Evolutionary conservation across 1,139 yeast genomes (phyloP).

Genomic region (Zygosaccharomyces pseudobailii): DNA sequence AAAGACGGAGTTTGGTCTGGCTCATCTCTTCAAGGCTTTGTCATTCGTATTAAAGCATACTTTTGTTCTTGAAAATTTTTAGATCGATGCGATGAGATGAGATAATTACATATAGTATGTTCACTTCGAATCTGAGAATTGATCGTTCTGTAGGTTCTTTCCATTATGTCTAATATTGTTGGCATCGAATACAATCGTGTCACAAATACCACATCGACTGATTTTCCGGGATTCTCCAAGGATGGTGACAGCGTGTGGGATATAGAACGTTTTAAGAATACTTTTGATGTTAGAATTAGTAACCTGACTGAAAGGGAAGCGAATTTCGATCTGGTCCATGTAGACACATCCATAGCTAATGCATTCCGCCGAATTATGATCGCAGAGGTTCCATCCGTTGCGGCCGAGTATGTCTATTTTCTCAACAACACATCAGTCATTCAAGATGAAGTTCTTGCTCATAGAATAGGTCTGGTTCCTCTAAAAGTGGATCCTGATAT

Average conservation of each 20-base stretch:
- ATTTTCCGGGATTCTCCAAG: slow-evolving; percentile 77
- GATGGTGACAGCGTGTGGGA: slow-evolving; percentile 76
- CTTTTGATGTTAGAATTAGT: slow-evolving; percentile 65
- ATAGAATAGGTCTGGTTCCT: slow-evolving; percentile 89
- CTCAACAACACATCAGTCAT: slow-evolving; percentile 94
- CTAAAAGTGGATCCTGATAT: slow-evolving; percentile 88
- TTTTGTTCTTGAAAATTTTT: slow-evolving; percentile 10
- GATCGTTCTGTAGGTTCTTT: neutral
- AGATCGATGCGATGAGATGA: slow-evolving; percentile 16
- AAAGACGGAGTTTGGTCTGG: neutral
- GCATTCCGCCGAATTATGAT: slow-evolving; percentile 97
- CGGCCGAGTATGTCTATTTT: slow-evolving; percentile 85
- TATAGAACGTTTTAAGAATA: slow-evolving; percentile 68
- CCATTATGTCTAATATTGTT: slow-evolving; percentile 51
- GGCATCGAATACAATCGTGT: slow-evolving; percentile 91
- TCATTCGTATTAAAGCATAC: slow-evolving; percentile 9
- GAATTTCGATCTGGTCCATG: slow-evolving; percentile 78
- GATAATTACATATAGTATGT: neutral
- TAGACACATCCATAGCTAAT: slow-evolving; percentile 91
- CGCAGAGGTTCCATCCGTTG: slow-evolving; percentile 93
- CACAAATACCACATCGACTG: slow-evolving; percentile 79
- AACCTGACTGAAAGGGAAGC: slow-evolving; percentile 65
- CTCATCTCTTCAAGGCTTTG: neutral
- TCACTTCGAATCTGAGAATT: neutral
- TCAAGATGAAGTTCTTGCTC: slow-evolving; percentile 95